Base-by-base conservation (phyloP, 164 flowering plant species). In the Nymphaea colorata region DNA sequence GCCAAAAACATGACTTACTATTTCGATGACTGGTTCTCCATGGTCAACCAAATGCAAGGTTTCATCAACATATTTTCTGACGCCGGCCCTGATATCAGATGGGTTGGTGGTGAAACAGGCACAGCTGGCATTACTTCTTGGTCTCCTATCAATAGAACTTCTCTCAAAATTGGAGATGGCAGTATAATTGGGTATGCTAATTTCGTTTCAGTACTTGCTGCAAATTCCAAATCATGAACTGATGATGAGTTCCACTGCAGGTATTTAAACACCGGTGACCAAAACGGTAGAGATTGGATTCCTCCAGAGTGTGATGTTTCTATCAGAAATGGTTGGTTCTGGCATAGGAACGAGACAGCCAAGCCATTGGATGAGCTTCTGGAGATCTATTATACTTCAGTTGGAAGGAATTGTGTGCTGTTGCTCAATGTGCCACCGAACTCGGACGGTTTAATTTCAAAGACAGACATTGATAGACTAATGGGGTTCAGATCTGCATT, bases 281-380 rank as follows among this genome's bases (percentile, higher is more conserved):
- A 87, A 0, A 79, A 59, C 69, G 98, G 98, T 69, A 85, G 81
- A 0, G 85, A 91, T 69, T 93, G 96, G 96, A 7, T 89, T 43
- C 97, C 98, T 0, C 71, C 96, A 0, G 97, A 93, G 66, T 93
- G 98, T 64, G 98, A 93, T 42, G 93, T 91, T n/a, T 93, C 96
- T 6, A 85, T 93, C 65, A 64, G 97, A 66, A 36, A 42, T 0
- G 97, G 97, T 10, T 93, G 98, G 97, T 93, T 93, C 79, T 93
- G 97, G 97, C 98, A 93, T 69, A 84, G 79, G 76, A 78, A 87
- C 5, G 67, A 94, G 63, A 47, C 72, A 10, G 96, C 97, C 3
- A 94, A 91, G 78, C 75, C 75, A 25, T 81, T 91, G 6, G 85
- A 75, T 59, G 5, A 81, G 61, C 81, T 94, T 4, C 88, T 94